Conservation (phyloP, 2,329 filamentous ascomycete genomes). For the Penicillium sp. region DNA sequence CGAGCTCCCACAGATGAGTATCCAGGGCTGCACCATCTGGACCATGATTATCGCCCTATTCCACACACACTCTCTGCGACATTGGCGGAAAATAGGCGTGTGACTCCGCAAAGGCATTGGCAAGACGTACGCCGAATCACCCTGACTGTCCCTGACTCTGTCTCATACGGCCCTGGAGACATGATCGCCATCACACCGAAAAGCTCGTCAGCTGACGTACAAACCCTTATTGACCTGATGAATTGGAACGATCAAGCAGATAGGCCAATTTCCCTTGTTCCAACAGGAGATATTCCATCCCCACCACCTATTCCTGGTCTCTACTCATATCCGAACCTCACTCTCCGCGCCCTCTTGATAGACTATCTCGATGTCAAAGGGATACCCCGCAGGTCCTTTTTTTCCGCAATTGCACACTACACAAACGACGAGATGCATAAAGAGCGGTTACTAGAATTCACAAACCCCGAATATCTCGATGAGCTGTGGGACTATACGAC, state of each 20-base stretch:
- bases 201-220: conserved; percentile 78
- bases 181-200: conserved; percentile 79
- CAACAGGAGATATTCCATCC: conserved; percentile 23
- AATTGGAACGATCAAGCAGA: conserved; percentile 73
- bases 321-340: conserved; percentile 44
- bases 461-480: conserved; percentile 72
- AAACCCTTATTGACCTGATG: conserved; percentile 73
- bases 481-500: conserved; percentile 97
- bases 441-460: conserved; percentile 79
- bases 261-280: conserved; percentile 55
- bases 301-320: conserved; percentile 36
- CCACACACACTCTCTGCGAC: conserved; percentile 55
- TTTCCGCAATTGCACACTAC: conserved; percentile 72
- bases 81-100: conserved; percentile 62
- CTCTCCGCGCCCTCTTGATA: conserved; percentile 70
- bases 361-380: conserved; percentile 85
- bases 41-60: conserved; percentile 54
- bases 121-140: conserved; percentile 87
- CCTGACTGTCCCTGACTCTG: conserved; percentile 48
- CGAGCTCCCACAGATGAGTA: conserved; percentile 14
- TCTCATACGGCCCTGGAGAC: conserved; percentile 67
- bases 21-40: conserved; percentile 29
- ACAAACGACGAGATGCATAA: conserved; percentile 68
- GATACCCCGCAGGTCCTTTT: conserved; percentile 83
- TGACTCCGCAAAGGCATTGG: conserved; percentile 77